phyloP scores from a whole-genome alignment of 306 rosid genomes.

The Parietaria judaica region DNA sequence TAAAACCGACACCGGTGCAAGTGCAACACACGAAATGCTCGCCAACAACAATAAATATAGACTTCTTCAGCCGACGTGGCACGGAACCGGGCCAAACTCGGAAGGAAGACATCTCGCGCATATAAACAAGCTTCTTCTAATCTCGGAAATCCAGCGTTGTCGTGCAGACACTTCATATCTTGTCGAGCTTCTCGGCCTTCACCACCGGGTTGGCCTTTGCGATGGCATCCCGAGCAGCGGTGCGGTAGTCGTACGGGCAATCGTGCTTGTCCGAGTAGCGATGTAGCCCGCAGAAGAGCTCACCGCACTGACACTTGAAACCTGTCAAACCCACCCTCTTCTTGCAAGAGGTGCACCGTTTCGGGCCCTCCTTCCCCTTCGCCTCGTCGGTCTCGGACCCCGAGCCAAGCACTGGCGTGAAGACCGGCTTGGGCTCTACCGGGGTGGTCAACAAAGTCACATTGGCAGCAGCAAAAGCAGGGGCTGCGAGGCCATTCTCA shows the following conservation, averaged over 20 bases:
- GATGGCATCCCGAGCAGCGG: slow-evolving; percentile 75
- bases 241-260: slow-evolving; percentile 74
- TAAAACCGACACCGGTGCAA: slow-evolving; percentile 29
- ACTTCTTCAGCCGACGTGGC: slow-evolving; percentile 43
- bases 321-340: slow-evolving; percentile 89
- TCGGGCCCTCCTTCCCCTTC: slow-evolving; percentile 73
- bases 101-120: slow-evolving; percentile 34
- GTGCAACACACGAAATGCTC: slow-evolving; percentile 45
- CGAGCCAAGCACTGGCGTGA: slow-evolving; percentile 32
- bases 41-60: slow-evolving; percentile 50
- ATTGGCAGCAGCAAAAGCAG: slow-evolving; percentile 24
- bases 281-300: slow-evolving; percentile 65
- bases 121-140: slow-evolving; percentile 38
- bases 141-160: slow-evolving; percentile 26
- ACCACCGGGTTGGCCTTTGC: slow-evolving; percentile 86
- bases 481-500: slow-evolving; percentile 33
- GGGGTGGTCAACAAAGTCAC: slow-evolving; percentile 32
- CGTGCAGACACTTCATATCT: slow-evolving; percentile 40
- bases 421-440: slow-evolving; percentile 41
- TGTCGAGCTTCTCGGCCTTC: slow-evolving; percentile 89
- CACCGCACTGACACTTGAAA: slow-evolving; percentile 80
- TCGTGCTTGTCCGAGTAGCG: slow-evolving; percentile 86
- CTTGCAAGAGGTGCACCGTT: slow-evolving; percentile 75
- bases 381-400: slow-evolving; percentile 35
- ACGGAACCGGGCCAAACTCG: slow-evolving; percentile 46